A percentile compares a stretch with the other conserved stretches of the same genome.
These are phyloP conservation scores for Esteya vermicola DNA, from an alignment of 2,329 filamentous ascomycete species.

Conservation along the genomic window DNA sequence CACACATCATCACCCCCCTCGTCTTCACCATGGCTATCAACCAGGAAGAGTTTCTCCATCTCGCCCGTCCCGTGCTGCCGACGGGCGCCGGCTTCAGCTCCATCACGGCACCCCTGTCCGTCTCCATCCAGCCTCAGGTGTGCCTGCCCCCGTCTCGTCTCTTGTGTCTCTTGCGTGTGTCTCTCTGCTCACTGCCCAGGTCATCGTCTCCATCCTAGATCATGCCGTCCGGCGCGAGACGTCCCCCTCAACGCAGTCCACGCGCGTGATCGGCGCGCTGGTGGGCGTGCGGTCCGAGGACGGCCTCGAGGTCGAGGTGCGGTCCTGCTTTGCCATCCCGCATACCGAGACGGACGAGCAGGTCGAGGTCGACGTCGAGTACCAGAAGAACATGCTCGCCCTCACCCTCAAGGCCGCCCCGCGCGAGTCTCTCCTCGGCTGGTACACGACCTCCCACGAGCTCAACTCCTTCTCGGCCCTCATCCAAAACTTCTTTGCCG, in stretches of 20 bases:
- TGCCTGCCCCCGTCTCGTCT: constrained; percentile 14
- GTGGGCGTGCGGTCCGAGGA: constrained; percentile 90
- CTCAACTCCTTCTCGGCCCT: constrained; percentile 97
- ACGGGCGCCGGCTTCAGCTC: constrained; percentile 64
- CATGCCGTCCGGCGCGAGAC: constrained; percentile 81
- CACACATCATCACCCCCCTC: background rate
- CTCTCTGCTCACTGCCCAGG: constrained; percentile 23
- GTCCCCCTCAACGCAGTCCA: constrained; percentile 64
- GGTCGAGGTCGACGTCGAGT: constrained; percentile 98
- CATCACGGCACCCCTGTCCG: constrained; percentile 80
- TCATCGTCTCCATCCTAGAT: constrained; percentile 69
- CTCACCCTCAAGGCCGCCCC: constrained; percentile 89
- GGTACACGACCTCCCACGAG: constrained; percentile 95
- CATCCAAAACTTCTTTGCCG: constrained; percentile 98
- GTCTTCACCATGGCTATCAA: constrained; percentile 54
- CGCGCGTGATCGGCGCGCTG: constrained; percentile 91
- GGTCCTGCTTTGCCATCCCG: constrained; percentile 92
- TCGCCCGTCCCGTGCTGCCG: constrained; percentile 82
- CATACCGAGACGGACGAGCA: constrained; percentile 98
- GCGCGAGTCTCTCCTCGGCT: constrained; percentile 86
- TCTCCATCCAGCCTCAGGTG: constrained; percentile 93
- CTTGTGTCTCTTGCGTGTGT: background rate
- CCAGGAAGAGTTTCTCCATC: constrained; percentile 81
- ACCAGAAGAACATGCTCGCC: constrained; percentile 98
- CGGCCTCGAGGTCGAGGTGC: constrained; percentile 90